phyloP scores from a whole-genome alignment of 2,329 filamentous ascomycete species.

The Aspergillus ochraceoroseus region DNA sequence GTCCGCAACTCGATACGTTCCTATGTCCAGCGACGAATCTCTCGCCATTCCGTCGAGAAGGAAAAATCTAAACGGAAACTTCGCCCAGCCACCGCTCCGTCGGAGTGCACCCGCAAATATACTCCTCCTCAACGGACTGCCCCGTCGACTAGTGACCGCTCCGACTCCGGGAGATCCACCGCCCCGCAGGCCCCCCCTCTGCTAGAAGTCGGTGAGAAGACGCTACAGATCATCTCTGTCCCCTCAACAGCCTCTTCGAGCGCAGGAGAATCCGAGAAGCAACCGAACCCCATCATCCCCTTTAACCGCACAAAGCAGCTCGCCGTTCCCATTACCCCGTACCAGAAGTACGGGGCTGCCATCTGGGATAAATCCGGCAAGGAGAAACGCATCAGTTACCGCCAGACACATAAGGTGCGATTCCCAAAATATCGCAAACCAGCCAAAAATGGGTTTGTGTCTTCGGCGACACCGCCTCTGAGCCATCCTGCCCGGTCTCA shows the following conservation, averaged over 20 bases:
- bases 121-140: constrained; percentile 9
- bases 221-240: constrained; percentile 15
- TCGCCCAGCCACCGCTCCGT: constrained; percentile 16
- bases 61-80: constrained; percentile 15
- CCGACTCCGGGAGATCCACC: constrained; percentile 10
- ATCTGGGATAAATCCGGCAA: constrained; percentile 33
- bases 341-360: constrained; percentile 36
- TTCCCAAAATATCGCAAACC: constrained; percentile 19
- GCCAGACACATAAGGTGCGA: constrained; percentile 20
- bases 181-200: constrained; percentile 9
- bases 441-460: constrained; percentile 6
- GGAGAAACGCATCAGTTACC: constrained; percentile 23
- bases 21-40: constrained; percentile 32
- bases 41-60: constrained; percentile 23
- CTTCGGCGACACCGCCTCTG: constrained; percentile 16
- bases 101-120: constrained; percentile 10
- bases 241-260: constrained; percentile 16
- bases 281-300: constrained; percentile 3
- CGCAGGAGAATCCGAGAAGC: constrained; percentile 11
- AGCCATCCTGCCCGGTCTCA: constrained; percentile 21
- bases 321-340: constrained; percentile 34
- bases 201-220: constrained; percentile 6
- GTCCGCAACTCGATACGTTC: constrained; percentile 35
- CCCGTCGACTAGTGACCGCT: constrained; percentile 14
- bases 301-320: constrained; percentile 25